A percentile compares a stretch with the other conserved stretches of the same genome.
phyloP scores from a whole-genome alignment of 371 early-diverging fungal species.

The Actinomucor elegans region DNA sequence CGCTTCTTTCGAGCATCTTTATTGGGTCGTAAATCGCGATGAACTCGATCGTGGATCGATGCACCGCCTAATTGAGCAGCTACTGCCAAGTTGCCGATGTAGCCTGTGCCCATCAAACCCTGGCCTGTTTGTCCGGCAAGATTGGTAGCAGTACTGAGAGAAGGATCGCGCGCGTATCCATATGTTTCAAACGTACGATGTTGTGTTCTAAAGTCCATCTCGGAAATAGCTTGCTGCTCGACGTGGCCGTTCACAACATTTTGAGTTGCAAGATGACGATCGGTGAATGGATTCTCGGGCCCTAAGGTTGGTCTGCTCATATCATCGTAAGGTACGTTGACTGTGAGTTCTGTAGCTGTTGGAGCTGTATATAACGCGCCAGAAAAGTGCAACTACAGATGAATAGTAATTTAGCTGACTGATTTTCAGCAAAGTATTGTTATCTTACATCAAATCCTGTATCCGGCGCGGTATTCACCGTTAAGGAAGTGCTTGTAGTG shows the following conservation, averaged over 20 bases:
- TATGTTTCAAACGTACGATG: constrained; percentile 77
- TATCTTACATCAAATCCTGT: constrained; percentile 69
- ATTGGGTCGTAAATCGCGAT: constrained; percentile 46
- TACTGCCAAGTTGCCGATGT: constrained; percentile 67
- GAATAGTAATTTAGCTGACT: background rate
- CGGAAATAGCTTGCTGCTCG: constrained; percentile 77
- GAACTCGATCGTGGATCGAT: constrained; percentile 54
- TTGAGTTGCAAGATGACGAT: constrained; percentile 50
- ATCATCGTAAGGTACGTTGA: constrained; percentile 81
- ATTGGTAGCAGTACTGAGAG: constrained; percentile 38
- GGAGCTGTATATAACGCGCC: constrained; percentile 58
- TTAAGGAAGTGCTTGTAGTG: constrained; percentile 9
- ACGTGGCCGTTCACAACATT: constrained; percentile 81
- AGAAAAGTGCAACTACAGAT: constrained; percentile 23
- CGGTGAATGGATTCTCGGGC: constrained; percentile 74
- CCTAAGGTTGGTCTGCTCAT: constrained; percentile 69
- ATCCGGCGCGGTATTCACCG: constrained; percentile 73
- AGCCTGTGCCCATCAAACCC: constrained; percentile 61
- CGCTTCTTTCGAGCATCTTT: constrained; percentile 65
- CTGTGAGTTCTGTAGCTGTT: constrained; percentile 66
- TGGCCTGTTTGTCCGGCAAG: constrained; percentile 54
- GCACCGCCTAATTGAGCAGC: constrained; percentile 52
- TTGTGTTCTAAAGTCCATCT: constrained; percentile 76
- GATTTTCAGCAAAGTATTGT: background rate
- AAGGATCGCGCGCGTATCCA: constrained; percentile 88